These are phyloP conservation scores for Fusarium newnesense DNA, from an alignment of 2,329 filamentous ascomycete species.

Conservation along the genomic window DNA sequence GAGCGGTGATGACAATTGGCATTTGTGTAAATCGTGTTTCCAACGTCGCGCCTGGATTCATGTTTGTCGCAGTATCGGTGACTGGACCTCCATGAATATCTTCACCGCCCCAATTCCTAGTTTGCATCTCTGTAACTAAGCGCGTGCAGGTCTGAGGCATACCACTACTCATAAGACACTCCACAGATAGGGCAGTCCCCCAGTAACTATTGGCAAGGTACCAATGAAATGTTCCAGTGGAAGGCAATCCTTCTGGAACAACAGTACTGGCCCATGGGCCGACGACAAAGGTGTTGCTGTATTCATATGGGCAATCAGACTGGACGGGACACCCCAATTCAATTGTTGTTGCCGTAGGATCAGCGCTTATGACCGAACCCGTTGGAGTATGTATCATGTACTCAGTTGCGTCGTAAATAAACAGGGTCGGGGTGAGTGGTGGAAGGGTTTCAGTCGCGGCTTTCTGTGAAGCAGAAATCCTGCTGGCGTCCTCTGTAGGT, in stretches of 20 bases:
- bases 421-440: not conserved
- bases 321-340: not conserved
- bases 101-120: not conserved
- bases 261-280: conserved; percentile 11
- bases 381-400: not conserved
- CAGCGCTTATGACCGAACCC: not conserved
- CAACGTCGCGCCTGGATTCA: too few species aligned
- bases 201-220: not conserved
- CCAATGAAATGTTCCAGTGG: not conserved
- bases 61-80: not conserved
- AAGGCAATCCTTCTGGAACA: not conserved
- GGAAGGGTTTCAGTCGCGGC: not conserved
- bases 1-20: not conserved
- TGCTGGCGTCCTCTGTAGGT: not conserved
- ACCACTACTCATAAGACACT: conserved; percentile 2
- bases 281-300: conserved; percentile 10
- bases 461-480: not conserved
- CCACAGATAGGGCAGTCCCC: not conserved
- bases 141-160: not conserved
- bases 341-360: not conserved
- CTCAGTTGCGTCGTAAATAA: not conserved
- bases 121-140: fast-evolving
- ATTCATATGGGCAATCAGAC: not conserved
- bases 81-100: too few species aligned
- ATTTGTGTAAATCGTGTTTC: not conserved